phyloP scores from a whole-genome alignment of 2,329 filamentous ascomycete species.

The Thermothelomyces thermophilus region DNA sequence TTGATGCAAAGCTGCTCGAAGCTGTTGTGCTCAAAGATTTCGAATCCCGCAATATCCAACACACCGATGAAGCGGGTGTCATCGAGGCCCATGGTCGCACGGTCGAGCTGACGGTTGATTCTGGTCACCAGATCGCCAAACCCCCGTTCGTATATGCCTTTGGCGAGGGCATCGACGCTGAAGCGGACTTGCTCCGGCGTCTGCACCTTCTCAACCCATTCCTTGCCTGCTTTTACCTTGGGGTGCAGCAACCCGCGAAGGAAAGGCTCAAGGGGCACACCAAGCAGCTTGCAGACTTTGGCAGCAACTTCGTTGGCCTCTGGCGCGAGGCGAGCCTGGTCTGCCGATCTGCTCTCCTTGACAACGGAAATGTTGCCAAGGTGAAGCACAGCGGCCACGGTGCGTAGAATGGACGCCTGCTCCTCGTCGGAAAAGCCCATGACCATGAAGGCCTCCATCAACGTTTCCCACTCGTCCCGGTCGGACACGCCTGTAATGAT shows the following conservation, averaged over 20 bases:
- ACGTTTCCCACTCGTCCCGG: conserved; percentile 76
- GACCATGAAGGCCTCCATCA: conserved; percentile 87
- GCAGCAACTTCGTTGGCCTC: conserved; percentile 70
- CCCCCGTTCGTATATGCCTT: conserved; percentile 94
- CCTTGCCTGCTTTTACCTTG: conserved; percentile 86
- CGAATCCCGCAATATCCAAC: conserved; percentile 96
- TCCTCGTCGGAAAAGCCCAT: conserved; percentile 91
- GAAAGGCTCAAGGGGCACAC: conserved; percentile 78
- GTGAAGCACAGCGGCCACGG: conserved; percentile 85
- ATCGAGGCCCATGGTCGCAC: conserved; percentile 73
- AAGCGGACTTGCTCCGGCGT: conserved; percentile 94
- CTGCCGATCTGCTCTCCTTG: conserved; percentile 83
- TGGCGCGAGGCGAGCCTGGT: conserved; percentile 76
- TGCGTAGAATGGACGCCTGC: conserved; percentile 74
- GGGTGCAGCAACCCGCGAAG: conserved; percentile 85
- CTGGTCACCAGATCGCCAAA: conserved; percentile 88
- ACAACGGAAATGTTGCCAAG: conserved; percentile 85
- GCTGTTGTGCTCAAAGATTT: conserved; percentile 97
- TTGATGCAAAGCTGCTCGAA: conserved; percentile 99
- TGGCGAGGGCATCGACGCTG: conserved; percentile 82
- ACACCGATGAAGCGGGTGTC: conserved; percentile 96
- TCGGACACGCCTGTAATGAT: conserved; percentile 88
- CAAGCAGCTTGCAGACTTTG: conserved; percentile 75
- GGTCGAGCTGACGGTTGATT: conserved; percentile 87
- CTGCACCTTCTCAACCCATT: conserved; percentile 98